Evolutionary conservation across 768 basidiomycete genomes (phyloP), one percentile per base, ranked within the genome.

Genomic region (Pleurotus platypus): DNA sequence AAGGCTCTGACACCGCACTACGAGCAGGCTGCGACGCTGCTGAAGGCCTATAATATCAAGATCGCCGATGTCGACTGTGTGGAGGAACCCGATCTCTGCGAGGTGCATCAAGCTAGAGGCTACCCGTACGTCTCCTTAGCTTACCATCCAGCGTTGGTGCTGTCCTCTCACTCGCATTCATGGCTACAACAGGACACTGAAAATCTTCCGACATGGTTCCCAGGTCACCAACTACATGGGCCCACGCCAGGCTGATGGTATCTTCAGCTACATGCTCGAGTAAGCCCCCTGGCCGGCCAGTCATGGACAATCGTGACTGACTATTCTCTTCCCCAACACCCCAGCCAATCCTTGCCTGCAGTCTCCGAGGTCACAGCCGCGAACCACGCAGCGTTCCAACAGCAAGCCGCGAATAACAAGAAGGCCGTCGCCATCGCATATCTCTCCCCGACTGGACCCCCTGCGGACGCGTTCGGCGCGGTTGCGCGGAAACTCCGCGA

Each of bases 361-460:
- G 90, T 98, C 16, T 86, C 92, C 5, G 80, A 85, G 37, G 85
- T 99, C 35, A 93, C 88, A 2, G 73, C 75, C 15, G 82, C 75
- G 38, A 91, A 90, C 70, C 85, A 89, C 66, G 82, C 84, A 42
- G 90, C 94, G 62, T 97, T 99, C 84, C 82, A 84, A 72, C 78
- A 30, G 30, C 30, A 90, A 5, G 97, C 30, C 8, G 8, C 30
- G 0, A 2, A 30, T 11, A 9, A 1, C 30, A 30, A 30, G 30
- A 94, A 87, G 71, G 78, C 98, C 59, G 96, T 99, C 58, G 84
- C 84, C 50, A 73, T 99, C 64, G 92, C 91, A 39, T 97, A 94
- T 76, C 75, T 92, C 49, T 66, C 87, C n/a, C 64, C 86, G 11
- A 82, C 87, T 16, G 84, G 85, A 24, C 81, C 78, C n/a, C 88